These are phyloP conservation scores for Seiridium unicorne DNA, from an alignment of 2,329 filamentous ascomycete species.

Conservation along the genomic window DNA sequence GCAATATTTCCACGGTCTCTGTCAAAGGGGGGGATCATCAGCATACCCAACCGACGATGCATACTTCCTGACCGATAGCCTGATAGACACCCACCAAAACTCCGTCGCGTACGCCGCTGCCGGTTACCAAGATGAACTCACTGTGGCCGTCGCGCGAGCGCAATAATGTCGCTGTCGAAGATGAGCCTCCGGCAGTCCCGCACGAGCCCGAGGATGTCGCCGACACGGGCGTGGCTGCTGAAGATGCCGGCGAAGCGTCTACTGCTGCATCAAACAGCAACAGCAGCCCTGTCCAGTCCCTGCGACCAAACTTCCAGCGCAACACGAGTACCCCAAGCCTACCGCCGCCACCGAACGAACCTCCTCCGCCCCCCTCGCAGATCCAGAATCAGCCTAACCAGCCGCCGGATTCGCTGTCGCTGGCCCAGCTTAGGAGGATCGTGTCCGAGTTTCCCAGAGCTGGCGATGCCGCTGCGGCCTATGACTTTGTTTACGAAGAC, in stretches of 20 bases:
- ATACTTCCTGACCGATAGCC: not conserved
- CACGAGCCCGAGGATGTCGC: slow-evolving; percentile 27
- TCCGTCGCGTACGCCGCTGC: not conserved
- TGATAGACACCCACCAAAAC: not conserved
- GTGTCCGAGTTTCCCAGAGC: slow-evolving; percentile 70
- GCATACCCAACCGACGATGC: not conserved
- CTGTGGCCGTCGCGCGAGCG: slow-evolving; percentile 38
- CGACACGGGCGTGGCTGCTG: slow-evolving; percentile 27
- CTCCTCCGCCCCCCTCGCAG: slow-evolving; percentile 18
- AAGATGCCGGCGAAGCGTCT: slow-evolving; percentile 20
- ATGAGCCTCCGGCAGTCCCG: slow-evolving; percentile 22
- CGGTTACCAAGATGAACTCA: slow-evolving; percentile 39
- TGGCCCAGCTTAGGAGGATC: slow-evolving; percentile 70
- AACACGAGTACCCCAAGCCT: slow-evolving; percentile 24
- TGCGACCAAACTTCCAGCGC: slow-evolving; percentile 27
- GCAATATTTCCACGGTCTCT: no score
- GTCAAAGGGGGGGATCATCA: not conserved
- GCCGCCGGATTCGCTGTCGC: slow-evolving; percentile 68
- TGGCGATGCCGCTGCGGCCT: slow-evolving; percentile 67
- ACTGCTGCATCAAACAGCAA: slow-evolving; percentile 12
- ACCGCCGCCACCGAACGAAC: slow-evolving; percentile 21
- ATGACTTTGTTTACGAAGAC: slow-evolving; percentile 83
- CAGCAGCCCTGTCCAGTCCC: slow-evolving; percentile 5
- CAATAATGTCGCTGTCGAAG: slow-evolving; percentile 29
- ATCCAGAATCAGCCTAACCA: slow-evolving; percentile 20